These are phyloP conservation scores for Mortierella sp. DNA, from an alignment of 371 early-diverging fungal species.

Conservation along the genomic window DNA sequence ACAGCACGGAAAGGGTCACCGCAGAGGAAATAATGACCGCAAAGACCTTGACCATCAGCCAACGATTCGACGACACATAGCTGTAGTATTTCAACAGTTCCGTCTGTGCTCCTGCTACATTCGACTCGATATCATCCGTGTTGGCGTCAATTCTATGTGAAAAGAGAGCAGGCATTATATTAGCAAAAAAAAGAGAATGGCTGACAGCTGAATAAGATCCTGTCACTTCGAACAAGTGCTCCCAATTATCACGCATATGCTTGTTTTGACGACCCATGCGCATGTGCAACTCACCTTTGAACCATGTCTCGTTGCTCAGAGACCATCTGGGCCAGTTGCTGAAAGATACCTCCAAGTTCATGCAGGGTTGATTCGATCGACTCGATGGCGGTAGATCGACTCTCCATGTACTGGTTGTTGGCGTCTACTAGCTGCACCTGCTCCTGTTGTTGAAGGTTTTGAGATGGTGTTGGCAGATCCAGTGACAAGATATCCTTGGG, in stretches of 20 bases:
- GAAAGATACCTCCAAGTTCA: slow-evolving; percentile 97
- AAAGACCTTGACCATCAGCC: slow-evolving; percentile 96
- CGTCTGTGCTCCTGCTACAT: slow-evolving; percentile 92
- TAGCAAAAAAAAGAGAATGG: not conserved
- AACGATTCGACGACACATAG: slow-evolving; percentile 92
- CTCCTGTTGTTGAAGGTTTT: slow-evolving; percentile 58
- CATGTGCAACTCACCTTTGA: slow-evolving; percentile 70
- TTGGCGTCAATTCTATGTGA: slow-evolving; percentile 91
- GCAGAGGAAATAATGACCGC: slow-evolving; percentile 72
- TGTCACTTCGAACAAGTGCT: not conserved
- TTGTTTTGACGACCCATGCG: not conserved
- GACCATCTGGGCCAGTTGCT: slow-evolving; percentile 94
- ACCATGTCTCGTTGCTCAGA: slow-evolving; percentile 96
- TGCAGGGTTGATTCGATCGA: slow-evolving; percentile 97
- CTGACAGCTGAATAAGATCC: not conserved
- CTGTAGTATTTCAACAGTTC: slow-evolving; percentile 94
- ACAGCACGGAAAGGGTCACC: slow-evolving; percentile 49
- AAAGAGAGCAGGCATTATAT: not conserved
- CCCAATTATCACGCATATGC: not conserved
- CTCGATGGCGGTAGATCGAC: slow-evolving; percentile 91
- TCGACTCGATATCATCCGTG: slow-evolving; percentile 92
- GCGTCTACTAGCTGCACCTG: slow-evolving; percentile 56
- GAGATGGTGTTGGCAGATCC: slow-evolving; percentile 56
- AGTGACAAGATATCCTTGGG: slow-evolving; percentile 59
- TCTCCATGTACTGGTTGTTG: slow-evolving; percentile 79